Evolutionary conservation across 2,329 filamentous ascomycete genomes (phyloP), one percentile per base, ranked within the genome.

Genomic region (Chaetomiaceae sp.): DNA sequence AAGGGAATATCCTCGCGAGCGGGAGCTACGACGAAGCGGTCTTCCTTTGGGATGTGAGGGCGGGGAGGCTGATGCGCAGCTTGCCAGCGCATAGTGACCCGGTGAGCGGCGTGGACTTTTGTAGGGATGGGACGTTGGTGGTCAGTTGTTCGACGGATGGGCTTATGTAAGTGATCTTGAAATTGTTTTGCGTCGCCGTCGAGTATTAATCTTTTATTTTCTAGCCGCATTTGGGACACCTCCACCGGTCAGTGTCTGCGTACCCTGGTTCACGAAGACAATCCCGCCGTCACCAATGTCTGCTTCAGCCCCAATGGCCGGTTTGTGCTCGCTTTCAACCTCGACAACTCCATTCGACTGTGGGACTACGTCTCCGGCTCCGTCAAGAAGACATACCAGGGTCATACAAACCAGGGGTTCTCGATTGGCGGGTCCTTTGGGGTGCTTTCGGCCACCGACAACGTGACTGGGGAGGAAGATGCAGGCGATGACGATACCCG

Each of bases 21-120:
- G 94, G 94, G 11, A 95, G 89, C 59, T 97, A 96, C 71, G 94
- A 99, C 62, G 94, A 99, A 74, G 94, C 94, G 4, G 90, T 99
- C 0, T 96, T 96, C 60, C 72, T 99, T 5, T 99, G 94, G 94
- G 94, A 99, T 69, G 89, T 97, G 13, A 81, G 94, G 13, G 89
- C 90, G 0, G 91, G 90, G 0, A 78, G 86, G 20, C 76, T 94
- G 30, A 96, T 99, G 90, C 82, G 90, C 50, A 91, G 87, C 57
- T 73, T 99, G 33, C 94, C 94, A 1, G 94, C 94, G 2, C 94
- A 99, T 65, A 95, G 90, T 25, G 94, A 99, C 67, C 94, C 94
- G 0, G 92, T 99, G 1, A 85, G 87, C 51, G 90, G 91, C 0
- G 92, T 99, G 9, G 92, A 96, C 67, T 95, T 99, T 65, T 89